Evolutionary conservation across 2,329 filamentous ascomycete species (phyloP).

Genomic region (Teratosphaeriaceae sp.): DNA sequence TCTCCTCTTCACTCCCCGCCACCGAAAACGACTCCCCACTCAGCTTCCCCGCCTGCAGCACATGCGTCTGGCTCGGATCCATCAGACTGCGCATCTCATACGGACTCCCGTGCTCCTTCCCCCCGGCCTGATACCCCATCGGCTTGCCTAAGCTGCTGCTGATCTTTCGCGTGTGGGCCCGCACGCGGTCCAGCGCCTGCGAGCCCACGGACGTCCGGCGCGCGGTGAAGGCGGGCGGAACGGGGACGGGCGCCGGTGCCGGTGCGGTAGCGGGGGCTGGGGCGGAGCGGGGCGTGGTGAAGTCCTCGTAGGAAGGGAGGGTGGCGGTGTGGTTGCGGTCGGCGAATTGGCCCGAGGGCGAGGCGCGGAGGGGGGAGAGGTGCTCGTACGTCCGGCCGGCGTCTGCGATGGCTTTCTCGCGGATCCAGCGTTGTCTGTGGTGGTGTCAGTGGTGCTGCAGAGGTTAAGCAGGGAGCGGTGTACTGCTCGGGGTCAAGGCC

Average conservation of each 20-base stretch:
- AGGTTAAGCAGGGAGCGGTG: conserved; percentile 6
- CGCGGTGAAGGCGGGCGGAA: no score
- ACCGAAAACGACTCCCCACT: conserved; percentile 8
- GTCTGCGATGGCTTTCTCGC: conserved; percentile 25
- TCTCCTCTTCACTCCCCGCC: conserved; percentile 5
- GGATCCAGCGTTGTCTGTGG: conserved; percentile 21
- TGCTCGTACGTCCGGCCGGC: conserved; percentile 22
- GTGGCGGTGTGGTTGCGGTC: conserved; percentile 7
- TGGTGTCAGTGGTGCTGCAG: background rate
- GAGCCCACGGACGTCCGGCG: background rate
- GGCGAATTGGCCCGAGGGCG: conserved; percentile 23
- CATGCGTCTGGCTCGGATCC: conserved; percentile 12
- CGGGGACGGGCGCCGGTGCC: no score
- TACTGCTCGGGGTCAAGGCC: conserved; percentile 26
- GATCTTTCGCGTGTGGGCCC: conserved; percentile 16
- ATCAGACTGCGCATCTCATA: conserved; percentile 17
- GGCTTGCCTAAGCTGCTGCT: conserved; percentile 11
- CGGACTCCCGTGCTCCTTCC: conserved; percentile 7
- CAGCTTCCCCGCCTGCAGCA: conserved; percentile 10
- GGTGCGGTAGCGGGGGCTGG: conserved; percentile 7
- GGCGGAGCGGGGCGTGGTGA: conserved; percentile 22
- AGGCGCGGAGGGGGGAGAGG: conserved; percentile 25
- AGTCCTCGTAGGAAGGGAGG: conserved; percentile 20
- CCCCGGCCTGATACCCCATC: conserved; percentile 9
- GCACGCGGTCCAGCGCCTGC: conserved; percentile 9